Evolutionary conservation across 148 eudicot genomes (phyloP).

Genomic region (Chenopodium berlandieri): DNA sequence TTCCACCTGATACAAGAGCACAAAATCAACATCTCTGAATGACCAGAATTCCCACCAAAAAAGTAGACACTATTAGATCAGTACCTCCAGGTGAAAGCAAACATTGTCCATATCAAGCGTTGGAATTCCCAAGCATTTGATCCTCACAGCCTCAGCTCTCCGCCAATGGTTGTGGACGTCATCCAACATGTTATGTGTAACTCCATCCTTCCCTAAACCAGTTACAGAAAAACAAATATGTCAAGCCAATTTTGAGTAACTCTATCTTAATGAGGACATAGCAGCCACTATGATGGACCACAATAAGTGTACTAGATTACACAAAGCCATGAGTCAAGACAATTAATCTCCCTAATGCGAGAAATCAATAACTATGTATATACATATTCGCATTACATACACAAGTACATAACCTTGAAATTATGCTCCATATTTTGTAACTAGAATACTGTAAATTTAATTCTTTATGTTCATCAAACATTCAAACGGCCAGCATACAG

Average conservation of each 20-base stretch:
- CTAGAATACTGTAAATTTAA: background rate
- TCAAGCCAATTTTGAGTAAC: background rate
- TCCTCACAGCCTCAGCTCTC: constrained; percentile 88
- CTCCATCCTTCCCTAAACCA: constrained; percentile 67
- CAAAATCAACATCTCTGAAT: constrained; percentile 9
- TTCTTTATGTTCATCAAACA: background rate
- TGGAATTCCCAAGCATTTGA: constrained; percentile 91
- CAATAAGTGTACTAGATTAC: no score
- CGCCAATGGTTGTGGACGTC: constrained; percentile 97
- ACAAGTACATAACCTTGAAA: background rate
- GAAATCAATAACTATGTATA: no score
- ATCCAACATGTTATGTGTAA: constrained; percentile 86
- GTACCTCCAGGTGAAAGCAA: constrained; percentile 86
- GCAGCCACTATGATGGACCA: background rate
- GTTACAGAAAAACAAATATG: background rate
- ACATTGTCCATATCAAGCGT: constrained; percentile 94
- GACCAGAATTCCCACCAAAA: background rate
- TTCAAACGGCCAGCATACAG: background rate
- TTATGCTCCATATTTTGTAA: background rate
- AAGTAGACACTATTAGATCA: background rate
- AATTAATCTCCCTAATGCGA: no score
- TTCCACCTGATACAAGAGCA: constrained; percentile 52
- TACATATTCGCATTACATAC: no score
- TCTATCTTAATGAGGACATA: background rate
- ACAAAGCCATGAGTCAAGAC: no score